Conservation (phyloP, 805 yeast species). For the Pichia insulana region DNA sequence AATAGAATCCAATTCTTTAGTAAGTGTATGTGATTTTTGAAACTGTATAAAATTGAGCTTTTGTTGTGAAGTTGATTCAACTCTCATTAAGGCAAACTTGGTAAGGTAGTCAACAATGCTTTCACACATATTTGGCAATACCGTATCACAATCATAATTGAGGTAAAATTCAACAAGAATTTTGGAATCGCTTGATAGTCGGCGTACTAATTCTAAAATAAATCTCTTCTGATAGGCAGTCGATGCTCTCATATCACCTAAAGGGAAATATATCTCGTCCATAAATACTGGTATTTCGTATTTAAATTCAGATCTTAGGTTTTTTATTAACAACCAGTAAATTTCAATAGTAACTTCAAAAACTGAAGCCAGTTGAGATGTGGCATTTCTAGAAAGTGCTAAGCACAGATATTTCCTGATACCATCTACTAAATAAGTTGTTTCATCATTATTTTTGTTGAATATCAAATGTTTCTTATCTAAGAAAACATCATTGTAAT, state of each 20-base stretch:
- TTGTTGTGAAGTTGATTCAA: slow-evolving; percentile 65
- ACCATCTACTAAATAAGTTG: slow-evolving; percentile 63
- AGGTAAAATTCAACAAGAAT: slow-evolving; percentile 86
- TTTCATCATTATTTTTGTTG: slow-evolving; percentile 41
- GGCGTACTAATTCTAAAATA: slow-evolving; percentile 67
- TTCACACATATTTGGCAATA: slow-evolving; percentile 80
- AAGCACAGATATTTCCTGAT: slow-evolving; percentile 78
- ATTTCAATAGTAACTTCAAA: slow-evolving; percentile 88
- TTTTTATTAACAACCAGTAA: slow-evolving; percentile 80
- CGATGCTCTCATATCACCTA: slow-evolving; percentile 84
- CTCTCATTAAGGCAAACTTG: slow-evolving; percentile 58
- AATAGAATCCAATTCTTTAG: slow-evolving; percentile 34
- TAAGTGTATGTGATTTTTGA: slow-evolving; percentile 43
- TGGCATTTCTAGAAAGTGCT: slow-evolving; percentile 82
- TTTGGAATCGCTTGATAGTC: slow-evolving; percentile 81
- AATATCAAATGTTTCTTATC: slow-evolving; percentile 47
- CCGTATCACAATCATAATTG: slow-evolving; percentile 88
- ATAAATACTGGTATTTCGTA: slow-evolving; percentile 90
- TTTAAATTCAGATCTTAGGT: slow-evolving; percentile 80
- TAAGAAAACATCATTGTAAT: slow-evolving; percentile 75
- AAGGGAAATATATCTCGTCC: slow-evolving; percentile 89
- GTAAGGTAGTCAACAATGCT: slow-evolving; percentile 70
- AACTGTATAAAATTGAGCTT: slow-evolving; percentile 44
- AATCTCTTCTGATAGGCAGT: slow-evolving; percentile 90
- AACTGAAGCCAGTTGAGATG: slow-evolving; percentile 83